A percentile compares a stretch with the other conserved stretches of the same genome.
These are phyloP conservation scores for Suaeda aralocaspica DNA, from an alignment of 148 eudicot species.

Conservation along the genomic window DNA sequence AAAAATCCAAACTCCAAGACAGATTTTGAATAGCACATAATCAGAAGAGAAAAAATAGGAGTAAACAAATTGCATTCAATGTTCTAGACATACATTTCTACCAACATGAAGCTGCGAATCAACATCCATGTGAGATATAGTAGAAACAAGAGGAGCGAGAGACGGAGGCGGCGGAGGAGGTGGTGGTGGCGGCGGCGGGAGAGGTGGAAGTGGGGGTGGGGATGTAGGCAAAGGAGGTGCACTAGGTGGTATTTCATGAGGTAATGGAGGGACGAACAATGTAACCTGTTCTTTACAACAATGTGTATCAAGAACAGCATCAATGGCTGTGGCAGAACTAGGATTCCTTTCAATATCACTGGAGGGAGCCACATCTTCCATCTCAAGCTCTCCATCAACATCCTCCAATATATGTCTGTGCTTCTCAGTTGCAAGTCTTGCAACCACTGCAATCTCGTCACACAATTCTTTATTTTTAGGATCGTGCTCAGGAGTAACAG, in stretches of 20 bases:
- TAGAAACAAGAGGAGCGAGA: constrained; percentile 27
- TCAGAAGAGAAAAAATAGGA: neutral
- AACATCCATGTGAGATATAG: constrained; percentile 33
- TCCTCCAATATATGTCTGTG: constrained; percentile 89
- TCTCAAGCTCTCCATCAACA: constrained; percentile 99
- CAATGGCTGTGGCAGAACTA: constrained; percentile 21
- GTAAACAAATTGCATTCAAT: neutral
- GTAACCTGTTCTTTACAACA: constrained; percentile 33
- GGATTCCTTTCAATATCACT: constrained; percentile 43
- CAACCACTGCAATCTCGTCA: constrained; percentile 28
- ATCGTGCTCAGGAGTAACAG: constrained; percentile 92
- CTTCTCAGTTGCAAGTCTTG: constrained; percentile 39
- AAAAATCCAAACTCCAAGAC: neutral
- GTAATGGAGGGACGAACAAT: constrained; percentile 44
- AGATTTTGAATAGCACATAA: neutral
- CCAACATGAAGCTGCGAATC: constrained; percentile 45
- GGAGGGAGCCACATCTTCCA: constrained; percentile 93
- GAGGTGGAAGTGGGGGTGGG: constrained; percentile 40
- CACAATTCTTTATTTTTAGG: constrained; percentile 36
- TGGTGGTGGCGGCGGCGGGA: constrained; percentile 33
- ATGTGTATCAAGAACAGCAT: constrained; percentile 30
- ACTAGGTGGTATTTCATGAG: constrained; percentile 44
- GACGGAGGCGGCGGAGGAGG: constrained; percentile 42
- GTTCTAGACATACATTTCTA: constrained; percentile 37
- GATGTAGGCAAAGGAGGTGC: constrained; percentile 60